phyloP scores from a whole-genome alignment of 805 yeast genomes.

The Limtongia smithiae region DNA sequence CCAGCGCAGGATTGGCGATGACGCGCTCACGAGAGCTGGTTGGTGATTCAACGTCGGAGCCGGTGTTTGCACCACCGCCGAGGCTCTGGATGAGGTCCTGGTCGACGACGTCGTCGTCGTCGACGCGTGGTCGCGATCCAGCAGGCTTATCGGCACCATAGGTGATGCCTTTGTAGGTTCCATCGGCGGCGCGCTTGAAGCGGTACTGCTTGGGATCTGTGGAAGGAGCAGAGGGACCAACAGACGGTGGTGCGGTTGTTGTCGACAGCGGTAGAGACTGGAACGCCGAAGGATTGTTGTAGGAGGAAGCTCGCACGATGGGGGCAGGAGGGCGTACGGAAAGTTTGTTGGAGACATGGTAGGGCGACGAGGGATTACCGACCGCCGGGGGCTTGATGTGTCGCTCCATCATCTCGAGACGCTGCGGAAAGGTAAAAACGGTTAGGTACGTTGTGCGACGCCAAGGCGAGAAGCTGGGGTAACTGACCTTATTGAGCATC shows the following conservation, averaged over 20 bases:
- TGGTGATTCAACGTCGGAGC: conserved; percentile 18
- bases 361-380: conserved; percentile 21
- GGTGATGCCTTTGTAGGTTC: conserved; percentile 12
- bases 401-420: conserved; percentile 30
- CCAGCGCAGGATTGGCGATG: conserved; percentile 5
- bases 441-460: no score
- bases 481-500: conserved; percentile 31
- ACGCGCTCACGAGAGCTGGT: conserved; percentile 22
- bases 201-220: conserved; percentile 1
- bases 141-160: neutral
- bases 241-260: neutral
- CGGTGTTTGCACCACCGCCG: conserved; percentile 3
- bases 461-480: neutral
- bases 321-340: conserved; percentile 12
- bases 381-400: conserved; percentile 26
- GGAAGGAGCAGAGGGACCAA: neutral
- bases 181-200: conserved; percentile 23
- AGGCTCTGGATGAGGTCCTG: conserved; percentile 11
- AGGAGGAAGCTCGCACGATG: conserved; percentile 1
- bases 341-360: conserved; percentile 18
- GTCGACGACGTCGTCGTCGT: conserved; percentile 21
- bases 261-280: neutral
- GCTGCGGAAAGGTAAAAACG: no score
- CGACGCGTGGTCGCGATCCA: conserved; percentile 3
- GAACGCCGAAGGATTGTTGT: neutral